phyloP scores from a whole-genome alignment of 225 moss, liverwort and hornwort species.

The Neckera pumila region DNA sequence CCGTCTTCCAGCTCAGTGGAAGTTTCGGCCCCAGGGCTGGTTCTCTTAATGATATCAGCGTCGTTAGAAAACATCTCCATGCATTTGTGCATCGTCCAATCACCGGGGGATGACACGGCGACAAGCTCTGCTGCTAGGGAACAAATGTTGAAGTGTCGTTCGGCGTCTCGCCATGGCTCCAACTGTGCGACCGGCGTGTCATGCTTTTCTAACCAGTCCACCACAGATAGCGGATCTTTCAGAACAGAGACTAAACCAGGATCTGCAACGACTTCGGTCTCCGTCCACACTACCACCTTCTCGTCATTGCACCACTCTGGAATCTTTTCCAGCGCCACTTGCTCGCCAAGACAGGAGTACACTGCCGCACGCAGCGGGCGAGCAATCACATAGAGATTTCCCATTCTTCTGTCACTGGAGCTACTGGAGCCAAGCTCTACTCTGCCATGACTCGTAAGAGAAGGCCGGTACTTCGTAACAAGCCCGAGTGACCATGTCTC shows the following conservation, averaged over 20 bases:
- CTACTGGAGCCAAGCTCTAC: neutral
- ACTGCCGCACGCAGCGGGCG: conserved; percentile 18
- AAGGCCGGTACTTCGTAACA: neutral
- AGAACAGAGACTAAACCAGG: neutral
- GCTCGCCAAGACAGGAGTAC: conserved; percentile 3
- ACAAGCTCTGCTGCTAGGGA: conserved; percentile 9
- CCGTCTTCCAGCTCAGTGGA: neutral
- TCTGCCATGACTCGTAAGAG: neutral
- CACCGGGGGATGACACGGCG: neutral
- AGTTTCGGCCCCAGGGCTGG: neutral
- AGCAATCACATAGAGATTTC: neutral
- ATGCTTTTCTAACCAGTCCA: neutral
- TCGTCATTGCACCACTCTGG: neutral
- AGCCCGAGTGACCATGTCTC: neutral
- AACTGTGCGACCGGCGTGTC: neutral
- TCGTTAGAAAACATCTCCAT: neutral
- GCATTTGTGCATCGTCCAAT: conserved; percentile 7
- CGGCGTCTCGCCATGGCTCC: conserved; percentile 16
- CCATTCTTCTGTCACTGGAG: conserved; percentile 3
- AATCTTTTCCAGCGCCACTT: neutral
- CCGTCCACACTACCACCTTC: neutral
- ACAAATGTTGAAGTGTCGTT: conserved; percentile 7
- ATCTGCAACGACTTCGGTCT: neutral
- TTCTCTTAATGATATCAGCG: neutral
- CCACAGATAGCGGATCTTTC: neutral